These are phyloP conservation scores for Cladosporium sp. DNA, from an alignment of 2,329 filamentous ascomycete genomes.

Conservation along the genomic window DNA sequence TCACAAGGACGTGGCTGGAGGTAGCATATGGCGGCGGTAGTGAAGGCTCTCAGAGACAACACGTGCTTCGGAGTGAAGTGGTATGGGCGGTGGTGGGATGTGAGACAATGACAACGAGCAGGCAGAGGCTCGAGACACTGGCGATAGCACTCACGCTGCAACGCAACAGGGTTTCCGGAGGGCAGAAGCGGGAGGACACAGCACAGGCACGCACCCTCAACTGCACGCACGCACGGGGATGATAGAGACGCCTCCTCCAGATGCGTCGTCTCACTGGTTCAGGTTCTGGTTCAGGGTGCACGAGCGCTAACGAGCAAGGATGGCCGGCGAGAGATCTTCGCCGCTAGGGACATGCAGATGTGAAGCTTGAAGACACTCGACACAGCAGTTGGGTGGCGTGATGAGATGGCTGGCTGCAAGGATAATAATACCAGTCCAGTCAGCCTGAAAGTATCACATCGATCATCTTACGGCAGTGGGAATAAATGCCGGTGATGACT, in stretches of 20 bases:
- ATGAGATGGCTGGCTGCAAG: not conserved
- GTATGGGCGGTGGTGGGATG: not conserved
- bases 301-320: constrained; percentile 12
- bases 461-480: not conserved
- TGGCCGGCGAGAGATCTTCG: constrained; percentile 5
- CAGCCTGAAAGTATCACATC: not conserved
- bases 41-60: not conserved
- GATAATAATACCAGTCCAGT: not conserved
- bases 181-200: constrained; percentile 16
- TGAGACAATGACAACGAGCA: constrained; percentile 4
- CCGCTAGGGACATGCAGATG: constrained; percentile 1
- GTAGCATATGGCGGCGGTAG: not conserved
- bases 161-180: constrained; percentile 5
- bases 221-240: not conserved
- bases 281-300: not conserved
- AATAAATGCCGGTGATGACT: not conserved
- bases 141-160: not conserved
- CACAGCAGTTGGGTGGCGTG: not conserved
- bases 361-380: not conserved
- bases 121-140: not conserved
- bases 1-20: constrained; percentile 3
- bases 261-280: not conserved
- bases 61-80: not conserved
- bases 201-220: not conserved
- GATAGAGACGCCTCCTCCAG: constrained; percentile 6